A percentile compares a stretch with the other conserved stretches of the same genome.
Conservation (phyloP, 768 basidiomycete species). For the Russula abietina region DNA sequence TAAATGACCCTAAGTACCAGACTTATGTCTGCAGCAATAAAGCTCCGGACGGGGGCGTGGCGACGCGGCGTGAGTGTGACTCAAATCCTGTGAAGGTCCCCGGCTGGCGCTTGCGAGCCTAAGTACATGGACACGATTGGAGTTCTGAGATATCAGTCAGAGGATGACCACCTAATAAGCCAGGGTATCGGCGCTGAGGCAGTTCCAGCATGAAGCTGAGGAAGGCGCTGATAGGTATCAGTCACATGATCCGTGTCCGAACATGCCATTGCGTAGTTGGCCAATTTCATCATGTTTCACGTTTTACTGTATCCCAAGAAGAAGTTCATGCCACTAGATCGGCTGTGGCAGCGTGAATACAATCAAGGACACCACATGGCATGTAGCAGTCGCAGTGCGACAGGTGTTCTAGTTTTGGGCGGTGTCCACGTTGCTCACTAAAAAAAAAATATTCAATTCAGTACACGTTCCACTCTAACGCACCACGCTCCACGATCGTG, state of each 20-base stretch:
- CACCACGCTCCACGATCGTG: too few relatives aligned
- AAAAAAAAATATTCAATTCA: too few relatives aligned
- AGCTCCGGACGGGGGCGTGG: constrained; percentile 10
- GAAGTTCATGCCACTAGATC: background rate
- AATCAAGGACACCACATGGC: background rate
- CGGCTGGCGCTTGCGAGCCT: constrained; percentile 9
- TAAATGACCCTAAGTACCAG: background rate
- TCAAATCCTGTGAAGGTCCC: constrained; percentile 7
- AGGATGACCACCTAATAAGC: constrained; percentile 1
- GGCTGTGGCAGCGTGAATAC: background rate
- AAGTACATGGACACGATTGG: constrained; percentile 11
- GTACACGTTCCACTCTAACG: too few relatives aligned
- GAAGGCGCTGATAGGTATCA: background rate
- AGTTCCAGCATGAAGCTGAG: background rate
- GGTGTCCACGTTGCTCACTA: too few relatives aligned
- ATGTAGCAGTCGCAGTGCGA: too few relatives aligned
- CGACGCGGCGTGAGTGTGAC: background rate
- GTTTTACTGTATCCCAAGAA: too few relatives aligned
- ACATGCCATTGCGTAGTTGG: too few relatives aligned
- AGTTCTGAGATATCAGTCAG: background rate
- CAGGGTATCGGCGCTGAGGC: background rate
- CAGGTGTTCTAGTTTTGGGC: too few relatives aligned
- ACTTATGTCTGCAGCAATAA: constrained; percentile 7
- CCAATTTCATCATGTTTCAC: too few relatives aligned
- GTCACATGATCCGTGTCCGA: background rate